Conservation (phyloP, 1,284 basidiomycete genomes). For the Nidula niveotomentosa region DNA sequence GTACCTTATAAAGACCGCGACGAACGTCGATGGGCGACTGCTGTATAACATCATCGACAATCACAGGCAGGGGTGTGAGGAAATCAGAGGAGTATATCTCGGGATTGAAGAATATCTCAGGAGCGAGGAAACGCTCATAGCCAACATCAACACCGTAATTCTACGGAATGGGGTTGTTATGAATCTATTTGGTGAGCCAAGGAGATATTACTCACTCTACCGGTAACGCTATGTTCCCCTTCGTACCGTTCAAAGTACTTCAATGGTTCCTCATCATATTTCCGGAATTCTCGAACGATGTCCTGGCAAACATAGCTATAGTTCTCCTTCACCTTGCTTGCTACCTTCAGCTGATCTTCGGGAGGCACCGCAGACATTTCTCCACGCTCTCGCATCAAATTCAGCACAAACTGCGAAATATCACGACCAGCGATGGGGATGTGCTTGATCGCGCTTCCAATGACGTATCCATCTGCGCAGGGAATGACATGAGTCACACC, state of each 20-base stretch:
- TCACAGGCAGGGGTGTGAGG: constrained; percentile 94
- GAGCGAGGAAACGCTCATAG: constrained; percentile 98
- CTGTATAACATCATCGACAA: constrained; percentile 97
- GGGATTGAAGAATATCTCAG: constrained; percentile 99
- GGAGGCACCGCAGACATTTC: constrained; percentile 90
- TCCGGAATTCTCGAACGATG: constrained; percentile 98
- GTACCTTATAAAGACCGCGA: constrained; percentile 89
- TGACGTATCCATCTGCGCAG: constrained; percentile 98
- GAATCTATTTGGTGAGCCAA: not conserved
- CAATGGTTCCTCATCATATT: constrained; percentile 96
- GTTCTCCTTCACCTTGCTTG: constrained; percentile 96
- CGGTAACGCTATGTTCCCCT: constrained; percentile 92
- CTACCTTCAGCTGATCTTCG: constrained; percentile 94
- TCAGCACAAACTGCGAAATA: constrained; percentile 97
- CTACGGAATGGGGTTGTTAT: constrained; percentile 7
- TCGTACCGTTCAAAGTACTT: constrained; percentile 96
- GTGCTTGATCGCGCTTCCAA: constrained; percentile 98
- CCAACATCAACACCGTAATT: constrained; percentile 79
- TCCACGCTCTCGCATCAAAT: constrained; percentile 93
- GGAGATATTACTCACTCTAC: constrained; percentile 60
- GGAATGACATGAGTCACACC: constrained; percentile 98
- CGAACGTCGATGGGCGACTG: constrained; percentile 89
- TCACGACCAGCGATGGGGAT: constrained; percentile 98
- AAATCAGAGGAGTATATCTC: constrained; percentile 99
- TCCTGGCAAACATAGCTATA: constrained; percentile 99